A percentile compares a stretch with the other conserved stretches of the same genome.
Conservation (phyloP, 306 rosid species). For the Gastrolobium bilobum region DNA sequence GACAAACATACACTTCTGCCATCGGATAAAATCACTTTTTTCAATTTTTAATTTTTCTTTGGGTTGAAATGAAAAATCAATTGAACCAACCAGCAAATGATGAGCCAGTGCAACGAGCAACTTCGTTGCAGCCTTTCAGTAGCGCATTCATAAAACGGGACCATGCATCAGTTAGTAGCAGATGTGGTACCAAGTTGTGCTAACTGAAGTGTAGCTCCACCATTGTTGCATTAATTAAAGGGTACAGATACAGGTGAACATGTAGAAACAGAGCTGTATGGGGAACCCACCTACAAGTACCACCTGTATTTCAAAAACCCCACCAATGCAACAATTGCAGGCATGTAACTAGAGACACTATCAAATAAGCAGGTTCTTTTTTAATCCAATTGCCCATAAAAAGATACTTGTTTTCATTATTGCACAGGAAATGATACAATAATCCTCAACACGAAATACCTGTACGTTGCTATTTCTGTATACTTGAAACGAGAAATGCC, state of each 20-base stretch:
- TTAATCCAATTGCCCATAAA: constrained; percentile 31
- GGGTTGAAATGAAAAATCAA: constrained; percentile 39
- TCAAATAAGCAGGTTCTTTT: constrained; percentile 43
- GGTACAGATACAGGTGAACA: constrained; percentile 45
- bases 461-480: constrained; percentile 70
- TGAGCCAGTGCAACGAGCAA: constrained; percentile 28
- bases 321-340: constrained; percentile 40
- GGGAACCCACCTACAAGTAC: constrained; percentile 48
- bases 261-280: constrained; percentile 34
- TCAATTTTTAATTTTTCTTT: neutral
- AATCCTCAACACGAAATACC: constrained; percentile 64
- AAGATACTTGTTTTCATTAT: constrained; percentile 53
- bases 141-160: constrained; percentile 44
- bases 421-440: constrained; percentile 65
- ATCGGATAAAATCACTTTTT: constrained; percentile 14
- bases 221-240: constrained; percentile 40
- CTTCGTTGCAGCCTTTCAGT: constrained; percentile 44
- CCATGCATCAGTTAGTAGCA: constrained; percentile 50
- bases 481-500: constrained; percentile 59
- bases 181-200: constrained; percentile 45
- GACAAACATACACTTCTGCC: constrained; percentile 38
- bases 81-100: constrained; percentile 42
- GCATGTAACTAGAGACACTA: constrained; percentile 34
- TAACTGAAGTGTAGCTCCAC: constrained; percentile 37
- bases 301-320: constrained; percentile 31